Evolutionary conservation across 495 filamentous ascomycete genomes (phyloP), one percentile per base, ranked within the genome.

Genomic region (Penicilliopsis zonata): DNA sequence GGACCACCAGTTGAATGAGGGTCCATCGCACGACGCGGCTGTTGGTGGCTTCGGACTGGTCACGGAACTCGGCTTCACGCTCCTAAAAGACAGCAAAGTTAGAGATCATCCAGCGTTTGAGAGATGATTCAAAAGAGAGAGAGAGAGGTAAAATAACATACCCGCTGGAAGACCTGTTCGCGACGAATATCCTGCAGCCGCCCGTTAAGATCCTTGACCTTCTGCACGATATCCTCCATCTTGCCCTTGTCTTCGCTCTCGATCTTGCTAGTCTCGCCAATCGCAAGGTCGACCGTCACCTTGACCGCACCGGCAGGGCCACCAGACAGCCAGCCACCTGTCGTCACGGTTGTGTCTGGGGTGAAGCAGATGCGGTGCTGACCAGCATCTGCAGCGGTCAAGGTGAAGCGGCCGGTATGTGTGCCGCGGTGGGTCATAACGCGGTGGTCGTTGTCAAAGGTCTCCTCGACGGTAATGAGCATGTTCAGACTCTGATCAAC

Each of bases 361-460:
- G 76, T 84, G 59, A 96, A 87, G 68, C 90, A 98, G 54, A 98
- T 75, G 46, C 75, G 76, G 74, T 98, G 90, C 54, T 92, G 82
- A 50, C 90, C 90, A 3, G 82, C 73, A 49, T 95, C 92, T 41
- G 85, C 83, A 23, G 92, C 85, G 34, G 76, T 86, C 77, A 98
- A 96, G 41, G 90, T 95, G 70, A 96, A 95, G 47, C 80, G 80
- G 40, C 90, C 92, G 21, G 72, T 61, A 35, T 72, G 49, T 24
- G 69, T 59, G 42, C 86, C 86, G 42, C 79, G 77, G 60, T 93
- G 86, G 38, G 76, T 80, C 31, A 96, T 82, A 28, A 98, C 77
- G 38, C 84, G 83, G 70, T 98, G 90, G 67, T 95, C 83, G 59
- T 94, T 90, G 74, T 96, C 90, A 59, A 98, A 98, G 49, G 78